Percentiles rank a stretch among this genome's conserved stretches.
phyloP scores from a whole-genome alignment of 2,329 filamentous ascomycete genomes.

The Curvularia lunata region DNA sequence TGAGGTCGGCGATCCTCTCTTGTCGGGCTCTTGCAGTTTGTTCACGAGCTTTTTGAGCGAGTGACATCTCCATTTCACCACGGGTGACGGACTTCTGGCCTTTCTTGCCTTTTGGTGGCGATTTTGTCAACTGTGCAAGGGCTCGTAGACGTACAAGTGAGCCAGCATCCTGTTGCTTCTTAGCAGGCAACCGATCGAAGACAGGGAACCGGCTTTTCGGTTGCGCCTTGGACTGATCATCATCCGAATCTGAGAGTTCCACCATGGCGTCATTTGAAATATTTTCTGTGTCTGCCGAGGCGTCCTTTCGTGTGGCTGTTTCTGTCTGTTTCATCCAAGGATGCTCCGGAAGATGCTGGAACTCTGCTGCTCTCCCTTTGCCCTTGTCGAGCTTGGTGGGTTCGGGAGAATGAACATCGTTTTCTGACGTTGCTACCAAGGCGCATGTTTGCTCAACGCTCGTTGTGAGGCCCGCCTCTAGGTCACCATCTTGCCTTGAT shows the following conservation, averaged over 20 bases:
- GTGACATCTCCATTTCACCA: conserved; percentile 69
- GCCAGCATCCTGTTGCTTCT: conserved; percentile 66
- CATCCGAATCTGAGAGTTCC: conserved; percentile 60
- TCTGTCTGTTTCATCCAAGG: conserved; percentile 26
- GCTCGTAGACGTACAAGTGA: conserved; percentile 73
- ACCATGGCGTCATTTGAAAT: conserved; percentile 25
- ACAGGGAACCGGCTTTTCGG: conserved; percentile 54
- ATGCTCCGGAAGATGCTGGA: conserved; percentile 42
- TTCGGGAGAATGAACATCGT: conserved; percentile 10
- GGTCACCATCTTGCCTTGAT: conserved; percentile 31
- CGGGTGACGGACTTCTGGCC: conserved; percentile 67
- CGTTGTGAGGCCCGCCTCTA: conserved; percentile 11
- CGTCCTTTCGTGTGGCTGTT: conserved; percentile 22
- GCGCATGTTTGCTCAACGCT: conserved; percentile 4
- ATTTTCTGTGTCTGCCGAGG: conserved; percentile 15
- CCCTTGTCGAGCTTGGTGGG: conserved; percentile 59
- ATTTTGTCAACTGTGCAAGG: conserved; percentile 74
- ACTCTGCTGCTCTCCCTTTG: conserved; percentile 64
- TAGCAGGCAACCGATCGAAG: conserved; percentile 72
- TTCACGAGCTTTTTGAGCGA: conserved; percentile 75
- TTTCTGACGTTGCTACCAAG: conserved; percentile 6
- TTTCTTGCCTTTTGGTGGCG: conserved; percentile 56
- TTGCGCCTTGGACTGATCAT: conserved; percentile 69
- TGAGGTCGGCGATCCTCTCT: conserved; percentile 76
- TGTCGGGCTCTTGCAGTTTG: conserved; percentile 81